A percentile compares a stretch with the other conserved stretches of the same genome.
phyloP scores from a whole-genome alignment of 2,329 filamentous ascomycete genomes.

The Dendrostoma leiphaemia region DNA sequence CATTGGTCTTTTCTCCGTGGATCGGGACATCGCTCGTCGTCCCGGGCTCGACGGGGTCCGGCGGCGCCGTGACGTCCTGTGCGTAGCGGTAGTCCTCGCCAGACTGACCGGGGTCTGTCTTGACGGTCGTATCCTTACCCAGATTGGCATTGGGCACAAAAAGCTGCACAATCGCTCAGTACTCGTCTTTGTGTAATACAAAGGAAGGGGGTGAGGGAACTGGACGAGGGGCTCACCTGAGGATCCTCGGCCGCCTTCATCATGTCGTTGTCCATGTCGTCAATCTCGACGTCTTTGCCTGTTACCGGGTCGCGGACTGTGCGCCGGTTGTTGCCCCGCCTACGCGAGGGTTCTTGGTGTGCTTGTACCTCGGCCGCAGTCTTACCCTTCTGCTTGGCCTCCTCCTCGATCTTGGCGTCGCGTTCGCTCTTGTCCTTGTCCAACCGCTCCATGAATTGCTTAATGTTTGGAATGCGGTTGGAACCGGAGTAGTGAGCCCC shows the following conservation, averaged over 20 bases:
- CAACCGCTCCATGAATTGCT: conserved; percentile 75
- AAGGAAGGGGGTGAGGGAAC: not conserved
- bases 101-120: conserved; percentile 69
- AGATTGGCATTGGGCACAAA: conserved; percentile 90
- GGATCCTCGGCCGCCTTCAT: conserved; percentile 72
- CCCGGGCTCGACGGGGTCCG: conserved; percentile 78
- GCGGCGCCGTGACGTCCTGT: conserved; percentile 88
- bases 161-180: conserved; percentile 44
- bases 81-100: conserved; percentile 77
- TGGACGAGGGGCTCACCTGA: conserved; percentile 43
- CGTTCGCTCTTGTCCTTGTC: conserved; percentile 76
- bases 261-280: conserved; percentile 61
- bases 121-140: conserved; percentile 68
- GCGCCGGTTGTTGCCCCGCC: conserved; percentile 55
- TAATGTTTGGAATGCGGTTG: conserved; percentile 85
- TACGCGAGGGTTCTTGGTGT: conserved; percentile 31
- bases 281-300: conserved; percentile 80
- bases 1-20: conserved; percentile 92
- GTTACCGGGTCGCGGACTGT: conserved; percentile 85
- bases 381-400: conserved; percentile 38
- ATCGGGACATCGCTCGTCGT: conserved; percentile 93
- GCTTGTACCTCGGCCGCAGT: conserved; percentile 12
- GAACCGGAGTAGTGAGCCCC: conserved; percentile 75
- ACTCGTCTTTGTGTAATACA: conserved; percentile 7
- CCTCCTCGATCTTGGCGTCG: conserved; percentile 68